Conservation (phyloP, 768 basidiomycete species). For the Mycena rosella region DNA sequence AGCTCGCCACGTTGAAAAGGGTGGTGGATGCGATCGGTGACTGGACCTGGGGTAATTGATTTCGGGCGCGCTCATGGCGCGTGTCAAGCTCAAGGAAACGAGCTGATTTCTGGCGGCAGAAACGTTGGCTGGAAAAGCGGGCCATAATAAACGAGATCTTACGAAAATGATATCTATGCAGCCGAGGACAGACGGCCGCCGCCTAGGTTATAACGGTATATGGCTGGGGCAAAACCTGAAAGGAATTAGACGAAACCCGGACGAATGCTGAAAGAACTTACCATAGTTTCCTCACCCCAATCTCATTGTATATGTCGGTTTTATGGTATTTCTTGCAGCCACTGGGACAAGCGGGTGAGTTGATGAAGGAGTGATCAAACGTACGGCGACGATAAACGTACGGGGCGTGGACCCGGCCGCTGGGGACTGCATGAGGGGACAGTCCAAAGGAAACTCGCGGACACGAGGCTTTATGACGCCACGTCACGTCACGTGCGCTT, state of each 20-base stretch:
- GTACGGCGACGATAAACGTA: background rate
- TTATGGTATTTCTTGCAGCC: constrained; percentile 1
- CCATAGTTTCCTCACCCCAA: background rate
- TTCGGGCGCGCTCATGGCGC: constrained; percentile 19
- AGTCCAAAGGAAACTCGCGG: background rate
- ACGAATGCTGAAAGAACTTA: background rate
- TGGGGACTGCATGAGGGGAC: constrained; percentile 3
- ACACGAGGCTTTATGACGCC: no score
- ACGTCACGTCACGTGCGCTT: no score
- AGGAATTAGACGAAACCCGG: background rate
- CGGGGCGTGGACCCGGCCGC: background rate
- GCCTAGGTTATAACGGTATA: constrained; percentile 12
- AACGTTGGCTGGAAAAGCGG: no score
- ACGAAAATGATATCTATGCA: constrained; percentile 8
- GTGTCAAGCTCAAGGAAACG: constrained; percentile 13
- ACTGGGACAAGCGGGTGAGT: background rate
- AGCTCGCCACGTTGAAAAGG: background rate
- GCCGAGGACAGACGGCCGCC: constrained; percentile 4
- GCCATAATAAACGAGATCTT: background rate
- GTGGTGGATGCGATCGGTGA: background rate
- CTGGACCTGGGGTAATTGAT: constrained; percentile 34
- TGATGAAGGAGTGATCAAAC: background rate
- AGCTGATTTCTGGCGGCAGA: constrained; percentile 8
- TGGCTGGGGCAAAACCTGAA: background rate
- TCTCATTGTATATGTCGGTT: background rate